Conservation (phyloP, 768 basidiomycete genomes). For the Pulveroboletus ravenelii region DNA sequence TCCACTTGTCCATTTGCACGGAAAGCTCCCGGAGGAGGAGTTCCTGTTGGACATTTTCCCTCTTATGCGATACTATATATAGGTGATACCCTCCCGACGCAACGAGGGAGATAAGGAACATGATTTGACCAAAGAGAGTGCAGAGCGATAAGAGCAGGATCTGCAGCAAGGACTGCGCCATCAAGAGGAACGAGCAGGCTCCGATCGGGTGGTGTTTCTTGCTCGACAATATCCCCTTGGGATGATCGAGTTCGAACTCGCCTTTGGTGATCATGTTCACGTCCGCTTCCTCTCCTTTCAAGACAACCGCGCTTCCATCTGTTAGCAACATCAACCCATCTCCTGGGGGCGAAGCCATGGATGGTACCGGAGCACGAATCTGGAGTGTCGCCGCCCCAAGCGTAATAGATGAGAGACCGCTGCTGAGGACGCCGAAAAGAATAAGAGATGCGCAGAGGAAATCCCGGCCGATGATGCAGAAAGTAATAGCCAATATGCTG, state of each 20-base stretch:
- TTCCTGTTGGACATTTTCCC: conserved; percentile 12
- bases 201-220: conserved; percentile 15
- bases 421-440: conserved; percentile 28
- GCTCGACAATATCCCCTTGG: conserved; percentile 1
- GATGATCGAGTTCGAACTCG: conserved; percentile 27
- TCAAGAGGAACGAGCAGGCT: conserved; percentile 23
- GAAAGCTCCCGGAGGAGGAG: conserved; percentile 16
- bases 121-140: conserved; percentile 31
- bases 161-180: conserved; percentile 28
- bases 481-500: conserved; percentile 18
- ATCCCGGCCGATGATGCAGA: conserved; percentile 22
- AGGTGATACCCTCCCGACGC: conserved; percentile 32
- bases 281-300: conserved; percentile 26
- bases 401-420: conserved; percentile 26
- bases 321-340: conserved; percentile 26
- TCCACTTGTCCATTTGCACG: conserved; percentile 8
- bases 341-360: conserved; percentile 22
- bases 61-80: conserved; percentile 31
- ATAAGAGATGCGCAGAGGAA: conserved; percentile 28
- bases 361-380: conserved; percentile 23
- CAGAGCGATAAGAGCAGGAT: conserved; percentile 29
- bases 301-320: conserved; percentile 20
- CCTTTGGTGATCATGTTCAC: conserved; percentile 31
- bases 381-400: conserved; percentile 25
- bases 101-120: conserved; percentile 25